phyloP scores from a whole-genome alignment of 2,329 filamentous ascomycete genomes.

The Verticillium alfalfae region DNA sequence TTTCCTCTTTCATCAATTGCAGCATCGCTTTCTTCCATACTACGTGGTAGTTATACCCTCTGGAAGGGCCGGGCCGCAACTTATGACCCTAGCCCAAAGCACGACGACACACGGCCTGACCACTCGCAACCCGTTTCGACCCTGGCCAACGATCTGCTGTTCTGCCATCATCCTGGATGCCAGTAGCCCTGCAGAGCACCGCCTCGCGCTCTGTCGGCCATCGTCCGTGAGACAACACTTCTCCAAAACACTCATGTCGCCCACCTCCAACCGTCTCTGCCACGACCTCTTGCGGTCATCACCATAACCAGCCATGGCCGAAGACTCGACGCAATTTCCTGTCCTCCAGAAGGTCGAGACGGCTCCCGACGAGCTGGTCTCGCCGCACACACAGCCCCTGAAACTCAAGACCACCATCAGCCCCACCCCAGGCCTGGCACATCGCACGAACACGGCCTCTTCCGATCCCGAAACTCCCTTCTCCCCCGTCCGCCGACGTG shows the following conservation, averaged over 20 bases:
- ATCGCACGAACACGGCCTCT: neutral
- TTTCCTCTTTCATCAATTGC: no score
- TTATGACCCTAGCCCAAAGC: neutral
- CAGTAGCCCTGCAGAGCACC: neutral
- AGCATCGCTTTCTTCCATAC: neutral
- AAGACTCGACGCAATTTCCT: neutral
- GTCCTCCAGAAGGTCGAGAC: neutral
- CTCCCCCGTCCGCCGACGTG: constrained; percentile 1
- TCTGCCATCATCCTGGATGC: neutral
- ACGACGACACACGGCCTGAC: neutral
- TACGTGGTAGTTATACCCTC: neutral
- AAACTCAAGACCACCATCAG: neutral
- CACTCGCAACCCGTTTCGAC: neutral
- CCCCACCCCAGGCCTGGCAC: neutral
- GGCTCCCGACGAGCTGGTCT: neutral
- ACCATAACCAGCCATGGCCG: neutral
- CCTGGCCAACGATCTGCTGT: neutral
- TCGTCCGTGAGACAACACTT: neutral
- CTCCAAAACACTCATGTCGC: neutral
- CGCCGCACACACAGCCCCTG: constrained; percentile 5
- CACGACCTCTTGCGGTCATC: neutral
- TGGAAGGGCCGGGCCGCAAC: neutral
- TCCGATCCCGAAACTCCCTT: neutral
- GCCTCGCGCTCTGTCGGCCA: neutral
- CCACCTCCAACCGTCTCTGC: neutral